Percentiles rank a stretch among this genome's conserved stretches.
phyloP scores from a whole-genome alignment of 108 stramenopile genomes.

The Fragilariopsis cylindrus region DNA sequence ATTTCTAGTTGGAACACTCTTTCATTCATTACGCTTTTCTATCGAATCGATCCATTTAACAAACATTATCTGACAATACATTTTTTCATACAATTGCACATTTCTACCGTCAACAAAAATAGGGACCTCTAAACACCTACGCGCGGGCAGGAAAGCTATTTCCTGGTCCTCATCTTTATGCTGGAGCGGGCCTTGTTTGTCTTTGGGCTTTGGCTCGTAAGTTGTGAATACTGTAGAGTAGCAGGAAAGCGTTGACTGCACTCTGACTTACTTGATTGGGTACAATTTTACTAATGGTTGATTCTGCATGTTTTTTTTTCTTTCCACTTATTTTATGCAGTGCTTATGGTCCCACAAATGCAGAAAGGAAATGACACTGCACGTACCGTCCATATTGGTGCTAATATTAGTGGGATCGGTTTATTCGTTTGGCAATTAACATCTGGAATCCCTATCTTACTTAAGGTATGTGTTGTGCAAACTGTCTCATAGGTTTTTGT shows the following conservation, averaged over 20 bases:
- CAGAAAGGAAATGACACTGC: constrained; percentile 98
- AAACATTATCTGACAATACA: not conserved
- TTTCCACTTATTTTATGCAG: constrained; percentile 29
- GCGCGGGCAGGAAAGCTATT: constrained; percentile 96
- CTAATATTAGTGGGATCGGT: constrained; percentile 86
- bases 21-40: constrained; percentile 4
- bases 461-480: constrained; percentile 67
- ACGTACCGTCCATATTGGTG: constrained; percentile 90
- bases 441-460: constrained; percentile 86
- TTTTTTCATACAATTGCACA: not conserved
- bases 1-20: not conserved
- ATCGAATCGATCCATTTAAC: not conserved
- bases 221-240: not conserved
- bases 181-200: constrained; percentile 92
- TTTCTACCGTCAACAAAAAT: not conserved
- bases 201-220: constrained; percentile 75
- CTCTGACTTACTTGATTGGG: constrained; percentile 25
- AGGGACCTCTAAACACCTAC: constrained; percentile 96
- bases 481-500: too few species aligned
- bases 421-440: constrained; percentile 93
- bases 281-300: not conserved
- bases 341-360: constrained; percentile 91
- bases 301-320: not conserved
- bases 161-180: constrained; percentile 97
- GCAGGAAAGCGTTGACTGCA: too few species aligned